Base-by-base conservation (phyloP, 306 rosid genomes). In the Neltuma alba region DNA sequence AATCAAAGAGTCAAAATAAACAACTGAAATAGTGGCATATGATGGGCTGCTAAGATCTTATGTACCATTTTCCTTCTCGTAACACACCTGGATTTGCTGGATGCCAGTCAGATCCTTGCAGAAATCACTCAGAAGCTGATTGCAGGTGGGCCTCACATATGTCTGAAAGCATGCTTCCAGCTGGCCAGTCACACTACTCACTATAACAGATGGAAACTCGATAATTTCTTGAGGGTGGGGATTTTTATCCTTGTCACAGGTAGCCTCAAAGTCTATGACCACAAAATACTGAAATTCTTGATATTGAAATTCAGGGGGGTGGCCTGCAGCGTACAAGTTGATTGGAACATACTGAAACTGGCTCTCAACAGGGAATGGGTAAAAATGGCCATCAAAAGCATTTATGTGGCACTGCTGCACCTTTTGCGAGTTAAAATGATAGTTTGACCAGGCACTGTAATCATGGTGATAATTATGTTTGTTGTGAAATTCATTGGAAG, bases 261-360 rank as follows among this genome's bases (percentile, higher is more conserved):
- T 94, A 41, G 98, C 98, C 90, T 94, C 98, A 89, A 94, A 94
- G 86, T 91, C 98, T 83, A 94, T 91, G 76, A 94, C 98, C 89
- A 94, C 98, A 86, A 92, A 94, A 87, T 94, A 86, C 85, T 90
- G 98, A 80, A 94, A 94, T 77, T 91, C 97, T 81, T 94, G 98
- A 84, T 72, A 82, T 77, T 81, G 96, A 71, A 83, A 72, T 37
- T 90, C 97, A 28, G 82, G 84, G 2, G 91, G 89, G 83, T 78
- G 87, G 77, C 89, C 89, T 72, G 88, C 94, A 83, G 94, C 82
- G 63, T 79, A 57, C 87, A 86, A 84, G 79, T 88, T 86, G 78
- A 88, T 54, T 62, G 95, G 97, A 64, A 68, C 84, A 84, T 81
- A 84, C 44, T 81, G 96, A 76, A 87, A 84, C 38, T 72, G 92